Base-by-base conservation (phyloP, 2,329 filamentous ascomycete species). In the Cadophora gregata region DNA sequence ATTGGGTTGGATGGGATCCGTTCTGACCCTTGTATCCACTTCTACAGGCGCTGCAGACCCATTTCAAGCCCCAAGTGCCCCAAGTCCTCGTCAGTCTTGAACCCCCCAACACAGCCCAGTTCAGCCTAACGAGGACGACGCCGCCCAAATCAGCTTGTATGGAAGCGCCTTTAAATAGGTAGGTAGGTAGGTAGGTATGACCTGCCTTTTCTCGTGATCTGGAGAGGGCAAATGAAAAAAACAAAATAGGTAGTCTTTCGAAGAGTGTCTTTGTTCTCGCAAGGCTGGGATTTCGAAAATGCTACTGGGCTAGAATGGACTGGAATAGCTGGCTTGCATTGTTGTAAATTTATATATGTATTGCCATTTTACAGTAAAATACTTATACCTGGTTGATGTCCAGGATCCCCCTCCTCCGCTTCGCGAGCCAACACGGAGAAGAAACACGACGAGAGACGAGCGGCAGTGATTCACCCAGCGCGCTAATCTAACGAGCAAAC, bases 401-500 rank as follows among this genome's bases (percentile, higher is more conserved):
- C 29, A n/a, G 50, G 50, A 53, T 31, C 31, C 14, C 50, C 50
- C 50, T 53, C 50, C 50, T 51, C 48, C 6, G 12, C 9, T 29
- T 4, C n/a, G 10, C 48, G 6, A 14, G 38, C 38, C 38, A 42
- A 19, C 38, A 50, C n/a, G n/a, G 47, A 50, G 47, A 25, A 5
- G n/a, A 50, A 16, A 1, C 10, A 16, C 16, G 38, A 1, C 1
- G 38, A 53, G 50, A 53, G 50, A 31, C 27, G 50, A 9, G 14
- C 59, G 42, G 59, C 59, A 33, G 59, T 61, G 59, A 61, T 48
- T 61, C 59, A 50, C n/a, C 59, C 31, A 48, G 31, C 42, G 42
- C 59, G 59, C 59, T 61, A 61, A 47, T 1, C 25, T 29, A 53
- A 53, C 50, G 42, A 47, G 19, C 38, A n/a, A 16, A 45, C 38